Base-by-base conservation (phyloP, 2,329 filamentous ascomycete species). In the Myriangium duriaei region DNA sequence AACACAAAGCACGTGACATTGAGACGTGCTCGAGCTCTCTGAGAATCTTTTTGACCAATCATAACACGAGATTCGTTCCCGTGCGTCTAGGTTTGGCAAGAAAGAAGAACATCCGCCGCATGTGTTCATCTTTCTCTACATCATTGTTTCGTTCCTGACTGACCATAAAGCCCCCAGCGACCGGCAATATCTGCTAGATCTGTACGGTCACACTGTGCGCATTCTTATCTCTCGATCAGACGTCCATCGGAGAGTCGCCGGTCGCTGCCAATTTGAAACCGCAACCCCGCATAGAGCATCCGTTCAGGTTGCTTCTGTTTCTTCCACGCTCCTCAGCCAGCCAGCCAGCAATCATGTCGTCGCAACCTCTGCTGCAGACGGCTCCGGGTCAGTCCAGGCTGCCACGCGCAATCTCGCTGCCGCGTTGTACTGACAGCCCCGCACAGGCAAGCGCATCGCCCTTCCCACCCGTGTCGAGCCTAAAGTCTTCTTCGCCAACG, bases 401-500 rank as follows among this genome's bases (percentile, higher is more conserved):
- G 24, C 12, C 10, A 28, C 3, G 16, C 24, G 24, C 5, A n/a
- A 33, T n/a, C n/a, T 30, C 32, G 36, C 30, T 21, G 6, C 12
- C 11, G n/a, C 21, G n/a, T n/a, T 7, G n/a, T 21, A 11, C 16
- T 16, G 37, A 35, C 32, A 37, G 18, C 41, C 31, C 33, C 26
- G 19, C 35, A n/a, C 52, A 94, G 88, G 88, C 73, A 98, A 98
- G 69, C 85, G 88, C 58, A 96, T 98, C 59, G 88, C 91, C 54
- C 84, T 98, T 47, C 91, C 91, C 41, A 95, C 88, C 43, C 86
- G 91, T 50, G 88, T 98, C 63, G 91, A 98, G 64, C 91, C 91
- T 53, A 98, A 98, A 67, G 91, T 98, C 69, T 98, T 96, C 76
- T 98, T 98, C 71, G 91, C 91, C 65, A 98, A 98, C 71, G 91